Percentiles rank a stretch among this genome's conserved stretches.
Conservation (phyloP, 441 rosid genomes). For the Arabidopsis lyrata region DNA sequence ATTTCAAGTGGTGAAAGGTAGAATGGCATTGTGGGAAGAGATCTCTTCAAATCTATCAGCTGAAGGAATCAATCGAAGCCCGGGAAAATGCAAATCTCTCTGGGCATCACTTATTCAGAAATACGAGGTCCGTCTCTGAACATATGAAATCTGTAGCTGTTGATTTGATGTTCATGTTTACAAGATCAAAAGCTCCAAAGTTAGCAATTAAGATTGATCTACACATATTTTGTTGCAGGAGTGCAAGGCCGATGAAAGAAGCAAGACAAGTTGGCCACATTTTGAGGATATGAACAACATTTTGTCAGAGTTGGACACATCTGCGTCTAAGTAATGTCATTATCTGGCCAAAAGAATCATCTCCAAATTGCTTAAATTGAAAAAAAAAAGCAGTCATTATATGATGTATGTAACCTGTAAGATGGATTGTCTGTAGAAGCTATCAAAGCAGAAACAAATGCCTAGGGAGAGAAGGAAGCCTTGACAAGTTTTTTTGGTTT, state of each 20-base stretch:
- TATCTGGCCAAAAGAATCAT: constrained; percentile 4
- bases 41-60: constrained; percentile 65
- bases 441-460: constrained; percentile 22
- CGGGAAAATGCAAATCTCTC: constrained; percentile 86
- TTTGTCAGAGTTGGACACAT: constrained; percentile 58
- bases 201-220: neutral
- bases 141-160: constrained; percentile 13
- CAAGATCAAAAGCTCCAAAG: neutral
- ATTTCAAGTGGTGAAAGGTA: constrained; percentile 80
- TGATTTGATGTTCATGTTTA: neutral
- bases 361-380: constrained; percentile 15
- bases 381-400: constrained; percentile 15
- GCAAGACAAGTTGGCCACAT: constrained; percentile 69
- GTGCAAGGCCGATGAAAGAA: constrained; percentile 53
- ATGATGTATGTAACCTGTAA: constrained; percentile 24
- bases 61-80: constrained; percentile 72
- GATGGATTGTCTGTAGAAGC: constrained; percentile 36
- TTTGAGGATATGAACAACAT: constrained; percentile 71
- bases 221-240: constrained; percentile 51
- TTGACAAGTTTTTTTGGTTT: constrained; percentile 8
- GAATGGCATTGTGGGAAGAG: constrained; percentile 98
- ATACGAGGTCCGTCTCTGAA: constrained; percentile 64
- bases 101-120: constrained; percentile 91
- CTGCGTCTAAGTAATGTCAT: constrained; percentile 38
- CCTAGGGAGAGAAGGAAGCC: constrained; percentile 12